A percentile compares a stretch with the other conserved stretches of the same genome.
Evolutionary conservation across 148 eudicot species (phyloP).

Genomic region (Euryodendron excelsum): DNA sequence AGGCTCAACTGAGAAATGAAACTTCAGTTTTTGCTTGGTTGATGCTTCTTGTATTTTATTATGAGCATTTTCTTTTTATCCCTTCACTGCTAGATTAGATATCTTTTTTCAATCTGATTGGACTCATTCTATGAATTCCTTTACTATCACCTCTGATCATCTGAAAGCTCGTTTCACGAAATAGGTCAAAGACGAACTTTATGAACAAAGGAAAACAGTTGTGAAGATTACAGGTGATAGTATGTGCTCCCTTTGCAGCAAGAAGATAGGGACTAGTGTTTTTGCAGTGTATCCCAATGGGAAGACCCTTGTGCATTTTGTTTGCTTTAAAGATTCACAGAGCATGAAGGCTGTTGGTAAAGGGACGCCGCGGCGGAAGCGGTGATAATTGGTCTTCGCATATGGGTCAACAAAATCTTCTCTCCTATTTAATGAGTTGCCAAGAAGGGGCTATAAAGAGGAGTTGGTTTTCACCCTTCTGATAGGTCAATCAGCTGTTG

Average conservation of each 20-base stretch:
- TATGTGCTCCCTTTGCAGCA: conserved; percentile 89
- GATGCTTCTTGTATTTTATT: neutral
- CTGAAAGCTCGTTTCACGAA: conserved; percentile 4
- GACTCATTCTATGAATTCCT: neutral
- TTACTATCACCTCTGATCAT: neutral
- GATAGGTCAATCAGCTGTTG: neutral
- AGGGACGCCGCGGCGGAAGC: conserved; percentile 55
- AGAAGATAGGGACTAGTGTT: conserved; percentile 96
- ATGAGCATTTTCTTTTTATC: neutral
- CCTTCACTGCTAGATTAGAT: conserved; percentile 1
- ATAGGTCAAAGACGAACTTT: conserved; percentile 97
- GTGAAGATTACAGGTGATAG: conserved; percentile 86
- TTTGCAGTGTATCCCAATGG: conserved; percentile 99
- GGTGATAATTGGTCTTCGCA: conserved; percentile 21
- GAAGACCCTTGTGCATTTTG: conserved; percentile 87
- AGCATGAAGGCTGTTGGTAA: conserved; percentile 78
- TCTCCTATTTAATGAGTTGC: neutral
- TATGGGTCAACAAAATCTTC: neutral
- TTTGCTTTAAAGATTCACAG: conserved; percentile 94
- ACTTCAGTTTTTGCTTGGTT: neutral
- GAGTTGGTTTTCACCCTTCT: neutral
- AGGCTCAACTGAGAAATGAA: conserved; percentile 1
- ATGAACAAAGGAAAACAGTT: conserved; percentile 63
- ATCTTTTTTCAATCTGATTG: neutral
- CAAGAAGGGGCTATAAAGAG: neutral